Base-by-base conservation (phyloP, 192 early-diverging fungal species). In the Rhizophagus prolifer region DNA sequence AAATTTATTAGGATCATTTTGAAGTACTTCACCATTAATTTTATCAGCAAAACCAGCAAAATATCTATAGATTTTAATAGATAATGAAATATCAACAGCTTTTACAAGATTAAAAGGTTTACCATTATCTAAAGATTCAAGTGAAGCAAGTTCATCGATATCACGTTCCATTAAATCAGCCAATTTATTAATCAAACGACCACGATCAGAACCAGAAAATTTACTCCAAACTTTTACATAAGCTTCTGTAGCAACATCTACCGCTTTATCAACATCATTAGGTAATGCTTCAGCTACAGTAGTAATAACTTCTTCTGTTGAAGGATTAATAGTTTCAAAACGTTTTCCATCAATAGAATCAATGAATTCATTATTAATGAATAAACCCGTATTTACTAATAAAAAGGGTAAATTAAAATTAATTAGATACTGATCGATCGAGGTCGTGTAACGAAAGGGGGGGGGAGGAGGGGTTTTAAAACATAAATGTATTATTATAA, bases 71-170 rank as follows among this genome's bases (percentile, higher is more conserved):
- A 87, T 88, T 23, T 82, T 81, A 21, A 90, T 81, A 19, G 88
- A 82, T 58, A 80, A 80, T 3, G 88, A 86, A 31, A 96, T 88
- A 72, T 95, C 94, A 19, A 86, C 78, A 21, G 58, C 50, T 12
- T 83, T 79, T 23, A 93, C 88, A 10, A 90, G 80, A 34, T 72
- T 74, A 59, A 94, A 79, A 8, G 90, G 88, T 79, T 94, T 95
- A 26, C 94, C 95, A 70, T 94, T 93, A 79, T 95, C 95, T 44
- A 83, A 81, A 3, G 91, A 86, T 80, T 95, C 94, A 28, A 93
- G 78, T 12, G 76, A 79, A 1, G 88, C 86, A 21, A 93, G 54
- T 41, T 85, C 80, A 59, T 83, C 85, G 12, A 84, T 62, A 28
- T 91, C 82, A 9, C 79, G 47, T 26, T 86, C 85, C 23, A 90